phyloP scores from a whole-genome alignment of 805 yeast genomes.

The Candida lessepsii region DNA sequence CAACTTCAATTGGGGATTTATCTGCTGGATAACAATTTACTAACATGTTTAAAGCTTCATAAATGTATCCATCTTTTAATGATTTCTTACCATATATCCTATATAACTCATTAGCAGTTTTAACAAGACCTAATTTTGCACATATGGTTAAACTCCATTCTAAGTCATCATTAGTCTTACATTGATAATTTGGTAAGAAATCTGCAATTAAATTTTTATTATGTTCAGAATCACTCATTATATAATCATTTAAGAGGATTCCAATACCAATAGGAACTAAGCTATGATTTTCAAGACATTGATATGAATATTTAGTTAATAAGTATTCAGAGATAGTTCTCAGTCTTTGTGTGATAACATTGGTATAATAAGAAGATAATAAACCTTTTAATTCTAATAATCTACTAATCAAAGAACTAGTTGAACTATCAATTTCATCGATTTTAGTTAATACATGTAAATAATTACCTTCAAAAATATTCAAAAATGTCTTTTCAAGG shows the following conservation, averaged over 20 bases:
- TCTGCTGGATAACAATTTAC: conserved; percentile 57
- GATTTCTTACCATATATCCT: conserved; percentile 48
- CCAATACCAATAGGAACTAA: conserved; percentile 73
- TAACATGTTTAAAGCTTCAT: conserved; percentile 64
- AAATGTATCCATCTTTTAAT: conserved; percentile 52
- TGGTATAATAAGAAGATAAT: conserved; percentile 38
- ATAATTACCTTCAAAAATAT: conserved; percentile 55
- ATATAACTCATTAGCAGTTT: conserved; percentile 56
- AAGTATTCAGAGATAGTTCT: conserved; percentile 53
- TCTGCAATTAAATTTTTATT: conserved; percentile 46
- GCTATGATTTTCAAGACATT: conserved; percentile 49
- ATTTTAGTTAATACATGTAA: conserved; percentile 57
- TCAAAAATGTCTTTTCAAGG: conserved; percentile 45
- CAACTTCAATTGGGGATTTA: conserved; percentile 6
- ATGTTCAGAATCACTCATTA: conserved; percentile 42
- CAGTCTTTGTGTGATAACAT: conserved; percentile 11
- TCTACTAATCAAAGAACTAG: conserved; percentile 62
- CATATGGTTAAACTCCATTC: conserved; percentile 78
- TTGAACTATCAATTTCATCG: conserved; percentile 58
- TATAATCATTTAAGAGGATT: conserved; percentile 40
- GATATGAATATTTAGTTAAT: conserved; percentile 53
- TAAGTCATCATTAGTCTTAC: conserved; percentile 68
- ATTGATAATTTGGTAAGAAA: conserved; percentile 58
- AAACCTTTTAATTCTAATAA: conserved; percentile 64
- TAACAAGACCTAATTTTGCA: conserved; percentile 61